Percentiles rank a stretch among this genome's conserved stretches.
phyloP scores from a whole-genome alignment of 257 asterid species.

The Ajuga chamaepitys region DNA sequence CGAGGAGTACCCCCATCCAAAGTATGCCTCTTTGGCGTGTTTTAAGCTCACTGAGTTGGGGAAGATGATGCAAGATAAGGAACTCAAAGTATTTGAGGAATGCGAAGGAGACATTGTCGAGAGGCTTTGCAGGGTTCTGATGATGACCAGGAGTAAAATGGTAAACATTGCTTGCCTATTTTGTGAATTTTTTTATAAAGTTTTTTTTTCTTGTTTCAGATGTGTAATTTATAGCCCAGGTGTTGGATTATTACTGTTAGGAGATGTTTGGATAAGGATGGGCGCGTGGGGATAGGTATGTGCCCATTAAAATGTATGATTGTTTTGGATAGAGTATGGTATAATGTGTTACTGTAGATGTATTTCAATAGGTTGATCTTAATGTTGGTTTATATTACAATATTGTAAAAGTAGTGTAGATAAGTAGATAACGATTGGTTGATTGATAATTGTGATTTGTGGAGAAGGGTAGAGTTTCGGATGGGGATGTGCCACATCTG shows the following conservation, averaged over 20 bases:
- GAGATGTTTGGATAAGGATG: too few relatives aligned
- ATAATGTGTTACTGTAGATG: too few relatives aligned
- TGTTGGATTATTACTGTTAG: background rate
- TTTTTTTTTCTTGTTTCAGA: background rate
- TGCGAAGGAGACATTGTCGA: slow-evolving; percentile 47
- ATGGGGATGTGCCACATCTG: too few relatives aligned
- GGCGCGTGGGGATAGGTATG: too few relatives aligned
- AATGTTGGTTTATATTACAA: too few relatives aligned
- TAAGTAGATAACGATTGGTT: too few relatives aligned
- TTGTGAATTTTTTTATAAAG: background rate
- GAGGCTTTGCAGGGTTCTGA: slow-evolving; percentile 65
- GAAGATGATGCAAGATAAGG: slow-evolving; percentile 52
- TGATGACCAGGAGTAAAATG: slow-evolving; percentile 68
- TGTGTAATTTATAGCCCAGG: background rate
- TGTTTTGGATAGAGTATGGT: too few relatives aligned
- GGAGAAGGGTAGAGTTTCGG: too few relatives aligned
- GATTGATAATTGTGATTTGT: too few relatives aligned
- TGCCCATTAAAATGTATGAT: too few relatives aligned
- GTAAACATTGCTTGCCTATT: slow-evolving; percentile 17
- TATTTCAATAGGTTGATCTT: too few relatives aligned
- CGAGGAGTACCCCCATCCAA: slow-evolving; percentile 88
- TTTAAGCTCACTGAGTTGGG: slow-evolving; percentile 62
- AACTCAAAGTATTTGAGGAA: slow-evolving; percentile 37
- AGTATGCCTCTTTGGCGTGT: slow-evolving; percentile 72
- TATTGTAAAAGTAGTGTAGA: too few relatives aligned